These are phyloP conservation scores for Rhynchosporium agropyri DNA, from an alignment of 2,329 filamentous ascomycete genomes.

Conservation along the genomic window DNA sequence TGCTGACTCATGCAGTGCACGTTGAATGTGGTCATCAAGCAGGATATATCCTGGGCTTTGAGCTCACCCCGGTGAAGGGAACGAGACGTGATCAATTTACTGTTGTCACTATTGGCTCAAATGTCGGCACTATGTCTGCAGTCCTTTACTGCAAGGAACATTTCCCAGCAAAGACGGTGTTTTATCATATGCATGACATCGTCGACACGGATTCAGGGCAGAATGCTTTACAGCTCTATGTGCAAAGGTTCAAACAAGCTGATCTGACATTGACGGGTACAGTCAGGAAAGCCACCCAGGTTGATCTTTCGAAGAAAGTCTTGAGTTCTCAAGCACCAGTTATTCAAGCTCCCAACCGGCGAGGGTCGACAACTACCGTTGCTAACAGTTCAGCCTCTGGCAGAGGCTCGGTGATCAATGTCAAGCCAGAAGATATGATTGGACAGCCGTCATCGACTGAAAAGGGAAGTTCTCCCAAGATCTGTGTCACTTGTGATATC, in stretches of 20 bases:
- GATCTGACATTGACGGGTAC: constrained; percentile 89
- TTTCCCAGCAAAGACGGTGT: constrained; percentile 66
- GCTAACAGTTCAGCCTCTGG: constrained; percentile 32
- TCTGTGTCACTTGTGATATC: constrained; percentile 66
- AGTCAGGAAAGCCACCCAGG: constrained; percentile 80
- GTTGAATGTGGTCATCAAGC: constrained; percentile 87
- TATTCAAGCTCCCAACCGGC: constrained; percentile 50
- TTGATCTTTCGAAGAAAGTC: constrained; percentile 46
- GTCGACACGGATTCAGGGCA: constrained; percentile 66
- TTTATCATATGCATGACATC: constrained; percentile 79
- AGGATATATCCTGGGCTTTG: constrained; percentile 84
- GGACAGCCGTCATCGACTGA: constrained; percentile 16
- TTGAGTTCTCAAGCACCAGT: constrained; percentile 29
- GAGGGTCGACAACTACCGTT: constrained; percentile 57
- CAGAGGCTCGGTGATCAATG: constrained; percentile 36
- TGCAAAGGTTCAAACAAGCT: constrained; percentile 90
- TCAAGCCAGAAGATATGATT: constrained; percentile 36
- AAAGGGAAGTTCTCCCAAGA: constrained; percentile 46
- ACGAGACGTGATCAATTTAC: constrained; percentile 80
- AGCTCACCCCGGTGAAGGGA: constrained; percentile 86
- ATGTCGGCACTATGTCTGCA: constrained; percentile 82
- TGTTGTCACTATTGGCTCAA: constrained; percentile 78
- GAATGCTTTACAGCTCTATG: constrained; percentile 84
- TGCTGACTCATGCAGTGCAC: constrained; percentile 57
- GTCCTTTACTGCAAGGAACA: constrained; percentile 93